These are phyloP conservation scores for Hypomyces perniciosus DNA, from an alignment of 2,329 filamentous ascomycete species.

Conservation along the genomic window DNA sequence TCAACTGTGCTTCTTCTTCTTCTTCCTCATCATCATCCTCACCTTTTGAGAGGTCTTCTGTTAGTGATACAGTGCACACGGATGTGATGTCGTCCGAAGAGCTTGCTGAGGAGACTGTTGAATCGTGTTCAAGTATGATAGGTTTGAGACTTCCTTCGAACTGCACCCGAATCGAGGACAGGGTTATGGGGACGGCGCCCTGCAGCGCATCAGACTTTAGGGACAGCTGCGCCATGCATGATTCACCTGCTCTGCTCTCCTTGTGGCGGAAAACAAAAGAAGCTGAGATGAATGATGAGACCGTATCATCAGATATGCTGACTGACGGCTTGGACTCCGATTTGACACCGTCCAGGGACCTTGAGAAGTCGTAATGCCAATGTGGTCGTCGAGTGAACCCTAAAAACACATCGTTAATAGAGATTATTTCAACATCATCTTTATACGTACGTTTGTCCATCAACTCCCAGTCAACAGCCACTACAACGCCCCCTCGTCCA, in stretches of 20 bases:
- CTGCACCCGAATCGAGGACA: conserved; percentile 46
- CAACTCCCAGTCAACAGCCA: conserved; percentile 61
- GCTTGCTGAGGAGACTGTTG: conserved; percentile 9
- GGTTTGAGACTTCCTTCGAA: conserved; percentile 55
- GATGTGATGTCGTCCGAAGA: conserved; percentile 14
- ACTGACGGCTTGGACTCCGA: conserved; percentile 42
- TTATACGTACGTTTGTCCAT: conserved; percentile 48
- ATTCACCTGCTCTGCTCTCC: conserved; percentile 57
- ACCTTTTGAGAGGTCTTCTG: conserved; percentile 21
- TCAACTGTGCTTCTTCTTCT: conserved; percentile 35
- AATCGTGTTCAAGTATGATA: conserved; percentile 43
- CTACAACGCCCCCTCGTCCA: conserved; percentile 48
- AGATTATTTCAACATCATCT: background rate
- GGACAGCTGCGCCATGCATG: conserved; percentile 50
- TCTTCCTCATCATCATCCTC: conserved; percentile 12
- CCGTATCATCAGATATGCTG: conserved; percentile 43
- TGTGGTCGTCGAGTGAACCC: conserved; percentile 48
- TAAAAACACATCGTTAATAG: conserved; percentile 19
- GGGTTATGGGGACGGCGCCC: conserved; percentile 44
- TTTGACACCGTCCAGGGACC: conserved; percentile 46
- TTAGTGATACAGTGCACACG: conserved; percentile 23
- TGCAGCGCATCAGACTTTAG: conserved; percentile 51
- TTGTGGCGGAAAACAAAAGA: conserved; percentile 53
- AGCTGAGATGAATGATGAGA: conserved; percentile 48
- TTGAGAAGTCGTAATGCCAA: conserved; percentile 57